These are phyloP conservation scores for Russula olivacea DNA, from an alignment of 768 basidiomycete genomes.

Conservation along the genomic window DNA sequence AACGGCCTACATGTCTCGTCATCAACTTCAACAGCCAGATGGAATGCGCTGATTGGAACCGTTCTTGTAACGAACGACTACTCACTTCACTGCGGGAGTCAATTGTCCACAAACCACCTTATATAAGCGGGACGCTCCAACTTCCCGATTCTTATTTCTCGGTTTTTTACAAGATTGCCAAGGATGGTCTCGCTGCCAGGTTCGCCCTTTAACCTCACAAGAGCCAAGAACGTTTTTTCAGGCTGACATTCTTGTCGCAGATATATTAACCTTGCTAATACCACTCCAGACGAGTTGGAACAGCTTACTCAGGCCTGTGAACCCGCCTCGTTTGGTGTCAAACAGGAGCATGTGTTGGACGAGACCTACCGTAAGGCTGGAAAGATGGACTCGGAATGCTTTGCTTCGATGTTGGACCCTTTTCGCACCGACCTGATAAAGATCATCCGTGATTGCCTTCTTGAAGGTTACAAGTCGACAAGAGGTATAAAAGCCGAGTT, in stretches of 20 bases:
- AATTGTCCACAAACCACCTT: neutral
- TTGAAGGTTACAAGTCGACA: neutral
- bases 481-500: neutral
- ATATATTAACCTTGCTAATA: no score
- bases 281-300: neutral
- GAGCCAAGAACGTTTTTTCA: neutral
- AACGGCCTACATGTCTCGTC: no score
- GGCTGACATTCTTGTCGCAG: no score
- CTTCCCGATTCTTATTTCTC: neutral
- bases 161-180: neutral
- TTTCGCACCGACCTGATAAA: neutral
- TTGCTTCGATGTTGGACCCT: neutral
- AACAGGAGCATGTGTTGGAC: neutral
- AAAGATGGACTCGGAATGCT: neutral
- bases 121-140: neutral
- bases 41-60: no score
- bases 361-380: neutral
- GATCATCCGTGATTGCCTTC: neutral
- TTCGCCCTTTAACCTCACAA: neutral
- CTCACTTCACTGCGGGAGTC: neutral
- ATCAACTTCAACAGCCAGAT: no score
- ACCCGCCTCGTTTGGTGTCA: neutral
- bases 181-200: neutral
- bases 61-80: neutral
- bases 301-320: constrained; percentile 5